Evolutionary conservation across 257 asterid species (phyloP).

Genomic region (Solanum piurae): DNA sequence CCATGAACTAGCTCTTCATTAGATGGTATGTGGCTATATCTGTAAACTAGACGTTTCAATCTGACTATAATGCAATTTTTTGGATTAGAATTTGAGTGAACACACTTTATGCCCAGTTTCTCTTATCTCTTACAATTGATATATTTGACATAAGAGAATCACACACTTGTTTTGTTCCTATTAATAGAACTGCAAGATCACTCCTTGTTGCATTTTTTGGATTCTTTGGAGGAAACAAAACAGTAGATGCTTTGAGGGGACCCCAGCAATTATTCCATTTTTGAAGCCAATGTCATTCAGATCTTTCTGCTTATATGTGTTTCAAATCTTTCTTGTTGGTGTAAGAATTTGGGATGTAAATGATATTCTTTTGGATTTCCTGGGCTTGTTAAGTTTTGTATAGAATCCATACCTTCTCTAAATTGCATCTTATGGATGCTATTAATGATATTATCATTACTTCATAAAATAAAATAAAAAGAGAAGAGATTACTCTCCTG

Average conservation of each 20-base stretch:
- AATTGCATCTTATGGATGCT: not conserved
- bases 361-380: not conserved
- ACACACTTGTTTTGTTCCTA: not conserved
- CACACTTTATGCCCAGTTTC: not conserved
- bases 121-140: not conserved
- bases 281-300: not conserved
- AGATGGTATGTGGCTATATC: not conserved
- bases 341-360: not conserved
- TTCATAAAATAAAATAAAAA: too few relatives aligned
- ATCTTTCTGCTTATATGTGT: not conserved
- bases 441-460: not conserved
- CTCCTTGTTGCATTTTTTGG: not conserved
- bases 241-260: not conserved
- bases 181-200: not conserved
- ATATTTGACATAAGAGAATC: not conserved
- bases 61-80: not conserved
- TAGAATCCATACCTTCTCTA: not conserved
- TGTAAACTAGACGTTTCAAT: not conserved
- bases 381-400: not conserved
- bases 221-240: not conserved
- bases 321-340: not conserved
- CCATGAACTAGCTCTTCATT: not conserved
- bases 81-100: not conserved
- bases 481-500: not conserved
- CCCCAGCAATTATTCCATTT: not conserved